Base-by-base conservation (phyloP, 2,329 filamentous ascomycete species). In the Fusarium musae region DNA sequence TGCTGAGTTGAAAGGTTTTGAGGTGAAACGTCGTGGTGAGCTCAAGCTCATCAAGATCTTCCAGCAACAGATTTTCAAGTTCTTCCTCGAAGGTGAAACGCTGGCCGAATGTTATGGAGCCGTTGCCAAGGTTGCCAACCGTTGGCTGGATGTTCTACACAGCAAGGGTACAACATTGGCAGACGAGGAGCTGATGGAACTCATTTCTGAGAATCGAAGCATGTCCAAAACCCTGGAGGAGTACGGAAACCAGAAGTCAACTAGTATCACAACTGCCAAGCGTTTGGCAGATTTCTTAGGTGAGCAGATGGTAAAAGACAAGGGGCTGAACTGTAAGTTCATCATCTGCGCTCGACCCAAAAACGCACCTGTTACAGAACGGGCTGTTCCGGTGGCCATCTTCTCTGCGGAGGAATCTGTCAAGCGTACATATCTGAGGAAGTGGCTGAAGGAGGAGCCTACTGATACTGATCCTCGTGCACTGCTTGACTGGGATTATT, bases 31-130 rank as follows among this genome's bases (percentile, higher is more conserved):
- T 80, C 90, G 96, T 89, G 96, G 96, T 86, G 96, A 99, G 84
- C 86, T 99, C 76, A 99, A 99, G 85, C 91, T 99, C 76, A 99
- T 99, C 89, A 99, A 99, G 84, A 99, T 98, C 80, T 99, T 99
- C 82, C 96, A 99, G 82, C 94, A 96, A 68, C 96, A 99, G 79
- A 97, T 99, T 75, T 99, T 99, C 91, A 98, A 97, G 80, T 98
- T 99, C 84, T 99, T 99, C 84, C 86, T 99, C 10, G 96, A 99
- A 79, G 96, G 96, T 11, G 89, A 90, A 8, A 97, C 95, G 0
- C 87, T 99, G 50, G 86, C 91, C 6, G 95, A 98, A 80, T 98
- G 95, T 23, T 99, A 99, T 79, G 90, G 84, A 19, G 92, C 96
- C 5, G 97, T 99, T 5, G 95, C 97, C 60, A 97, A 94, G 79